Conservation (phyloP, 1,284 basidiomycete species). For the Ceraceosorus guamensis region DNA sequence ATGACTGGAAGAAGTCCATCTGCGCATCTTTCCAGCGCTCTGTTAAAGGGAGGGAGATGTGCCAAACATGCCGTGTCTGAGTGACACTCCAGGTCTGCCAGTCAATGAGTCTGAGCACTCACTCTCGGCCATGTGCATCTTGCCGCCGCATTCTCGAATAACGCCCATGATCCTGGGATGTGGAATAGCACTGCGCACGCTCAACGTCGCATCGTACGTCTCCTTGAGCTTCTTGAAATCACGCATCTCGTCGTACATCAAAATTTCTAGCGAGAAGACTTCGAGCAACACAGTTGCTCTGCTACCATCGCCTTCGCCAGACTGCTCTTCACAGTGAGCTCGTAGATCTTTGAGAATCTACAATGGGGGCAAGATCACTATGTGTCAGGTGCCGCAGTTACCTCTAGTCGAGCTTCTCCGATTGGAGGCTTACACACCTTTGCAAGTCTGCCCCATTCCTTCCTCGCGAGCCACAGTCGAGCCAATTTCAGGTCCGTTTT, state of each 20-base stretch:
- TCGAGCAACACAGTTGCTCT: slow-evolving; percentile 90
- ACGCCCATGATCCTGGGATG: slow-evolving; percentile 98
- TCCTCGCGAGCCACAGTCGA: slow-evolving; percentile 90
- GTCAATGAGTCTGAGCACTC: slow-evolving; percentile 42
- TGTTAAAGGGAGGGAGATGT: slow-evolving; percentile 49
- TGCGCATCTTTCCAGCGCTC: slow-evolving; percentile 94
- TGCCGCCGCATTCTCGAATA: slow-evolving; percentile 97
- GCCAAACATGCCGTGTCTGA: slow-evolving; percentile 1
- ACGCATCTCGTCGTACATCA: slow-evolving; percentile 95
- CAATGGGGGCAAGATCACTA: too few relatives aligned
- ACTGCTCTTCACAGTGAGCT: slow-evolving; percentile 54
- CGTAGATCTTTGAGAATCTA: slow-evolving; percentile 52
- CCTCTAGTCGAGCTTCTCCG: background rate
- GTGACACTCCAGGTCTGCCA: background rate
- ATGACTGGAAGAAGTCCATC: slow-evolving; percentile 97
- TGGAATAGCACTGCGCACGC: slow-evolving; percentile 90
- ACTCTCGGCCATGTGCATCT: slow-evolving; percentile 99
- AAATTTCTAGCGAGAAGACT: slow-evolving; percentile 95
- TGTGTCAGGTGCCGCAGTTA: background rate
- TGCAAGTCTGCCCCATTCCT: slow-evolving; percentile 72
- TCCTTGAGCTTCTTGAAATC: slow-evolving; percentile 95
- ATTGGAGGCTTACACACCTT: slow-evolving; percentile 35
- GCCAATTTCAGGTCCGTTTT: slow-evolving; percentile 97
- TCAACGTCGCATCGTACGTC: slow-evolving; percentile 89
- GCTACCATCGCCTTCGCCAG: slow-evolving; percentile 72